Percentiles rank a stretch among this genome's conserved stretches.
Conservation (phyloP, 2,329 filamentous ascomycete genomes). For the Cytospora chrysosperma region DNA sequence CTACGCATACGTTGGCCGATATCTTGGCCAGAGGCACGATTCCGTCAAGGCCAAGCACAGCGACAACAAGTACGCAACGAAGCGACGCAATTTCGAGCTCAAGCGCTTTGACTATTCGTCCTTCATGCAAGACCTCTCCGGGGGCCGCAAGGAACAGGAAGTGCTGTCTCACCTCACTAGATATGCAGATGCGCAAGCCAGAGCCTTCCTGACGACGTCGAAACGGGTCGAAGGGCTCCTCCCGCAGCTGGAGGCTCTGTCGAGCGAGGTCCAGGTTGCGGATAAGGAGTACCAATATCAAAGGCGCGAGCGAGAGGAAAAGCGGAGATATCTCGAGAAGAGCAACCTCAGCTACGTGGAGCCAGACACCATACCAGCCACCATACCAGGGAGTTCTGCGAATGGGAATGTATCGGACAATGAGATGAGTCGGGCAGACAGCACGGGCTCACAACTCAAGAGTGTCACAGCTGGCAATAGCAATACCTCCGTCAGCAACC, state of each 20-base stretch:
- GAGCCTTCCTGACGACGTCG: slow-evolving; percentile 75
- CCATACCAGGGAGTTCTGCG: slow-evolving; percentile 28
- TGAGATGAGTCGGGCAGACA: slow-evolving; percentile 71
- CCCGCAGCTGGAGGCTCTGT: slow-evolving; percentile 86
- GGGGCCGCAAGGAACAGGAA: slow-evolving; percentile 97
- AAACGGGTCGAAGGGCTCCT: slow-evolving; percentile 85
- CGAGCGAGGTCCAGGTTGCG: slow-evolving; percentile 83
- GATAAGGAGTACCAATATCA: slow-evolving; percentile 98
- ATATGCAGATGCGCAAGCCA: slow-evolving; percentile 88
- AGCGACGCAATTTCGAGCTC: slow-evolving; percentile 91
- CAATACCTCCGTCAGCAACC: slow-evolving; percentile 32
- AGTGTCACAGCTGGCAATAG: slow-evolving; percentile 47
- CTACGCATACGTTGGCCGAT: slow-evolving; percentile 91
- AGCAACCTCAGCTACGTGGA: slow-evolving; percentile 73
- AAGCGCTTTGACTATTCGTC: slow-evolving; percentile 98
- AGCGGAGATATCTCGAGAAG: slow-evolving; percentile 85
- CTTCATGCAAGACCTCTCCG: slow-evolving; percentile 99
- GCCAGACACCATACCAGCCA: slow-evolving; percentile 53
- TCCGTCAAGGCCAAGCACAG: slow-evolving; percentile 97
- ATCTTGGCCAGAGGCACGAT: slow-evolving; percentile 94
- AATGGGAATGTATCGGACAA: slow-evolving; percentile 61
- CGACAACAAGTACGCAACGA: slow-evolving; percentile 93
- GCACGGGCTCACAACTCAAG: slow-evolving; percentile 67
- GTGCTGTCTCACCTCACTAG: slow-evolving; percentile 91
- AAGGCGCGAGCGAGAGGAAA: slow-evolving; percentile 92